A percentile compares a stretch with the other conserved stretches of the same genome.
Evolutionary conservation across 768 basidiomycete species (phyloP).

Genomic region (Pleurotus salmoneostramineus): DNA sequence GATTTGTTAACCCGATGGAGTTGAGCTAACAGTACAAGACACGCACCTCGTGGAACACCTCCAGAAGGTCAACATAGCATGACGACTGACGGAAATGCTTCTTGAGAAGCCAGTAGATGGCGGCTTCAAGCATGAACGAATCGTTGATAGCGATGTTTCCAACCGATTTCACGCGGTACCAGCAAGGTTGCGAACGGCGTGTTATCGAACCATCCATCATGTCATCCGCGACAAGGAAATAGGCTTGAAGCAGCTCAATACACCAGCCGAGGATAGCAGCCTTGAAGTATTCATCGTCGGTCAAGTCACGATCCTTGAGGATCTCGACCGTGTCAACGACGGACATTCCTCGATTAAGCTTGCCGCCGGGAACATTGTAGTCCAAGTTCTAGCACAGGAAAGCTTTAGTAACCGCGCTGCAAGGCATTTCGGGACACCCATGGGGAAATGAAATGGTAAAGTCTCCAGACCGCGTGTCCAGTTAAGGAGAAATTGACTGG

Average conservation of each 20-base stretch:
- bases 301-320: slow-evolving; percentile 63
- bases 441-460: background rate
- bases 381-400: slow-evolving; percentile 60
- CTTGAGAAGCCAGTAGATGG: slow-evolving; percentile 90
- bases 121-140: slow-evolving; percentile 91
- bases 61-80: slow-evolving; percentile 87
- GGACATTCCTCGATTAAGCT: slow-evolving; percentile 95
- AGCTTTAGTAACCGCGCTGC: slow-evolving; percentile 8
- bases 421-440: too few relatives aligned
- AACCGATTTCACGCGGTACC: slow-evolving; percentile 68
- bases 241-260: slow-evolving; percentile 95
- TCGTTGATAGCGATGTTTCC: slow-evolving; percentile 94
- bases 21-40: background rate
- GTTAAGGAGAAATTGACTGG: background rate
- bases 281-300: slow-evolving; percentile 84
- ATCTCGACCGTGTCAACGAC: slow-evolving; percentile 93
- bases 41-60: slow-evolving; percentile 76
- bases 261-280: slow-evolving; percentile 93
- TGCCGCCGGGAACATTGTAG: slow-evolving; percentile 95
- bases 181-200: slow-evolving; percentile 92
- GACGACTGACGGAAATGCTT: slow-evolving; percentile 75
- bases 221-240: slow-evolving; percentile 95
- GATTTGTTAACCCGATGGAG: background rate
- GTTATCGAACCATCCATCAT: slow-evolving; percentile 97
- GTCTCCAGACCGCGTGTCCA: background rate